Conservation (phyloP, 2,329 filamentous ascomycete genomes). For the Beauveria sp. region DNA sequence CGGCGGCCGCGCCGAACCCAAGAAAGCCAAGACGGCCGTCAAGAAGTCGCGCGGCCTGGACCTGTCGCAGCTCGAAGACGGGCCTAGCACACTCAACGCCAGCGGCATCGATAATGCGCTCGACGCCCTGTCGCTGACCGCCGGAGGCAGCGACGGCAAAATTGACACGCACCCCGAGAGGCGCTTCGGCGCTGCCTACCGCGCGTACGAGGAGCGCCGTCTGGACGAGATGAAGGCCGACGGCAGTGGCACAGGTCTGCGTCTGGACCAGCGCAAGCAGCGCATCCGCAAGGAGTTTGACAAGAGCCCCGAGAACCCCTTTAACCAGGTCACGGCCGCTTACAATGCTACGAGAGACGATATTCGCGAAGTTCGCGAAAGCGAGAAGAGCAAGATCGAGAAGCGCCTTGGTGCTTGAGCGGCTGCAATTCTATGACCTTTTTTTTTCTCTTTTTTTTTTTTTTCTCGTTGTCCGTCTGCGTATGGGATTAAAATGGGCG, state of each 20-base stretch:
- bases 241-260: conserved; percentile 61
- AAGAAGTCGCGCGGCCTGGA: conserved; percentile 69
- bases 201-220: conserved; percentile 72
- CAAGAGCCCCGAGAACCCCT: conserved; percentile 89
- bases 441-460: neutral
- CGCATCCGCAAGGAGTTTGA: conserved; percentile 88
- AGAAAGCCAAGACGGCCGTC: conserved; percentile 59
- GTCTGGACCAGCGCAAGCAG: conserved; percentile 77
- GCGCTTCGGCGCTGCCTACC: conserved; percentile 78
- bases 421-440: neutral
- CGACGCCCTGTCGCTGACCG: conserved; percentile 68
- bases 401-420: conserved; percentile 44
- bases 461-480: too few relatives aligned
- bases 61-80: conserved; percentile 65
- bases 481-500: neutral
- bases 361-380: conserved; percentile 53
- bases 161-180: conserved; percentile 85
- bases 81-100: conserved; percentile 61
- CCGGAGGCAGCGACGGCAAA: conserved; percentile 50
- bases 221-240: conserved; percentile 81
- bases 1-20: conserved; percentile 51
- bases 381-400: conserved; percentile 71
- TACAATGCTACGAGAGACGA: conserved; percentile 80
- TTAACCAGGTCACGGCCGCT: conserved; percentile 71
- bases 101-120: conserved; percentile 89